Conservation (phyloP, 1,139 yeast species). For the Debaryomyces subglobosus region DNA sequence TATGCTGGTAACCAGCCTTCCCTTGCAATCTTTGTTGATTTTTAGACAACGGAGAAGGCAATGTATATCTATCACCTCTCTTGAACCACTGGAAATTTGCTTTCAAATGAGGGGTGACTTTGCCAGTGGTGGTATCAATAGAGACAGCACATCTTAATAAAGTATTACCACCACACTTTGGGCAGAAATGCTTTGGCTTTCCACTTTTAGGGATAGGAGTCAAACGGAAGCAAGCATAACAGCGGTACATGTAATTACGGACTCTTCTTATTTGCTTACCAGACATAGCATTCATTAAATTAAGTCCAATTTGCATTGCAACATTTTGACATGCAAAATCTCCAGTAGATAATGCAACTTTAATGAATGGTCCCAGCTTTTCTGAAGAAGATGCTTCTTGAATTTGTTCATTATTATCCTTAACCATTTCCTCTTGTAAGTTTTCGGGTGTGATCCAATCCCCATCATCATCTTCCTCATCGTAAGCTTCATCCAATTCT, state of each 20-base stretch:
- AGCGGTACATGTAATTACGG: slow-evolving; percentile 90
- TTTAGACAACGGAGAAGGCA: slow-evolving; percentile 74
- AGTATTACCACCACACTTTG: slow-evolving; percentile 95
- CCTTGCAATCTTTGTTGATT: slow-evolving; percentile 65
- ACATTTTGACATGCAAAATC: slow-evolving; percentile 98
- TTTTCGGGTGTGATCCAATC: slow-evolving; percentile 97
- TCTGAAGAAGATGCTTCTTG: slow-evolving; percentile 30
- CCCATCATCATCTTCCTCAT: slow-evolving; percentile 75
- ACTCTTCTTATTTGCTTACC: slow-evolving; percentile 86
- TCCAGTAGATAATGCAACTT: slow-evolving; percentile 88
- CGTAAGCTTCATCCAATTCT: slow-evolving; percentile 45
- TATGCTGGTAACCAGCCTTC: slow-evolving; percentile 73
- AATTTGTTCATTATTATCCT: slow-evolving; percentile 56
- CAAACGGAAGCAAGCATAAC: slow-evolving; percentile 93
- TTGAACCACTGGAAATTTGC: slow-evolving; percentile 92
- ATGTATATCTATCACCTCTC: slow-evolving; percentile 78
- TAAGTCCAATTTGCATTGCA: slow-evolving; percentile 85
- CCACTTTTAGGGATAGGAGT: slow-evolving; percentile 79
- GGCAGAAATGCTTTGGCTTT: slow-evolving; percentile 83
- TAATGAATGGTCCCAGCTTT: slow-evolving; percentile 37
- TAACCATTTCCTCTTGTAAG: slow-evolving; percentile 64
- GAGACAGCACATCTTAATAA: slow-evolving; percentile 89
- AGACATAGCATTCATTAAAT: slow-evolving; percentile 80
- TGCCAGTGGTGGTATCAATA: slow-evolving; percentile 77
- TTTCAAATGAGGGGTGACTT: slow-evolving; percentile 86